Evolutionary conservation across 306 rosid genomes (phyloP).

Genomic region (Lablab purpureus): DNA sequence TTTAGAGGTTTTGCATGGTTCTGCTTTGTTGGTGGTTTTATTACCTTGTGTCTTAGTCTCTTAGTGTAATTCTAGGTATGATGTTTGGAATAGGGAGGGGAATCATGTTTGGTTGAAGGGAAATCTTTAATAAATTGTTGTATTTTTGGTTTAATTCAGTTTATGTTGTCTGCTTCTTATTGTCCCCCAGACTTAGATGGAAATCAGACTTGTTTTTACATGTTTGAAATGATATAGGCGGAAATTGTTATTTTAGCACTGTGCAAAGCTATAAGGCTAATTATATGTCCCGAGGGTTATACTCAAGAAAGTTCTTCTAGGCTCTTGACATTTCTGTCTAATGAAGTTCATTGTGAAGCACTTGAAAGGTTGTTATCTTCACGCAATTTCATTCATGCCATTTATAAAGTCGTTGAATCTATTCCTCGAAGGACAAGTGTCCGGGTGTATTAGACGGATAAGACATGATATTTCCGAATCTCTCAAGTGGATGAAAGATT

Average conservation of each 20-base stretch:
- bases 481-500: conserved; percentile 68
- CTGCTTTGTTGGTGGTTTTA: conserved; percentile 33
- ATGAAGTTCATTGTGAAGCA: conserved; percentile 65
- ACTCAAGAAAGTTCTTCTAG: conserved; percentile 52
- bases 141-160: conserved; percentile 31
- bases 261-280: conserved; percentile 80
- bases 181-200: conserved; percentile 5
- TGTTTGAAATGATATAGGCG: conserved; percentile 70
- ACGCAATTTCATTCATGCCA: conserved; percentile 61
- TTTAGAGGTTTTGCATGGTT: conserved; percentile 33
- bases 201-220: conserved; percentile 39
- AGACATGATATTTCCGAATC: conserved; percentile 72
- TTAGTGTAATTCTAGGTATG: conserved; percentile 27
- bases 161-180: not conserved
- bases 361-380: conserved; percentile 72
- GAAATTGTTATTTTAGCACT: conserved; percentile 67
- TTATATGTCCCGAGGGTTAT: conserved; percentile 46
- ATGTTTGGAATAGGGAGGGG: conserved; percentile 11
- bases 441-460: conserved; percentile 66
- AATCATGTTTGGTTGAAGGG: not conserved
- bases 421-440: conserved; percentile 93
- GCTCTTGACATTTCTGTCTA: conserved; percentile 55
- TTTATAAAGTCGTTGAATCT: conserved; percentile 64
- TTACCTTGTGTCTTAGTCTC: conserved; percentile 22
- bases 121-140: not conserved